Conservation (phyloP, 331 rosid genomes). For the Phaseolus coccineus region DNA sequence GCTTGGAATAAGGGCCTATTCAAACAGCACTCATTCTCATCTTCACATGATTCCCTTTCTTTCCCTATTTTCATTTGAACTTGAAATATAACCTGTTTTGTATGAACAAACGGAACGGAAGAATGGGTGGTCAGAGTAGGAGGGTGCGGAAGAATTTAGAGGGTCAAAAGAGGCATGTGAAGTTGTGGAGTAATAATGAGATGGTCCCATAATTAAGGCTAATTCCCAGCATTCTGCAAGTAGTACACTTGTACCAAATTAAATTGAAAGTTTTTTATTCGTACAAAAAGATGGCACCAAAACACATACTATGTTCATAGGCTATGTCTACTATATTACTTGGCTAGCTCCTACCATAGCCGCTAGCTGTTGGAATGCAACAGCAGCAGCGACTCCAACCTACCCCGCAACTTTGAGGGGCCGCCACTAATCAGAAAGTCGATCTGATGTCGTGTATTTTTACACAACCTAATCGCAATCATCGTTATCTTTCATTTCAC, state of each 20-base stretch:
- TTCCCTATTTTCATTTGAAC: background rate
- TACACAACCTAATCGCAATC: background rate
- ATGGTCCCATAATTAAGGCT: constrained; percentile 35
- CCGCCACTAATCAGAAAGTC: constrained; percentile 1
- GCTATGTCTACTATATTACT: background rate
- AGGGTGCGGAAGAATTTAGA: background rate
- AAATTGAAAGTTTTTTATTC: constrained; percentile 26
- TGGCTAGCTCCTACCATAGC: background rate
- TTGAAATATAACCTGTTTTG: background rate
- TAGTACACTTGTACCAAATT: constrained; percentile 34
- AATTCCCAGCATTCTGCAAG: constrained; percentile 27
- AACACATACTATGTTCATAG: background rate
- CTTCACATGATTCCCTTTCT: background rate
- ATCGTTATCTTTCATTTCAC: background rate
- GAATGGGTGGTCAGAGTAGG: background rate
- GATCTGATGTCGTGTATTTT: constrained; percentile 1
- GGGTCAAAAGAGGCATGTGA: background rate
- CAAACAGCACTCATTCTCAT: background rate
- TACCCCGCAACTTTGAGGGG: constrained; percentile 16
- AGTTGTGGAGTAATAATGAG: background rate
- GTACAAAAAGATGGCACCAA: background rate
- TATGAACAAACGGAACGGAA: constrained; percentile 14
- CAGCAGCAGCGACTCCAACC: background rate
- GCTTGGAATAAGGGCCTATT: background rate
- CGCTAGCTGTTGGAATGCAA: constrained; percentile 13